Conservation (phyloP, 352 stramenopile species). For the Lagenidium giganteum region DNA sequence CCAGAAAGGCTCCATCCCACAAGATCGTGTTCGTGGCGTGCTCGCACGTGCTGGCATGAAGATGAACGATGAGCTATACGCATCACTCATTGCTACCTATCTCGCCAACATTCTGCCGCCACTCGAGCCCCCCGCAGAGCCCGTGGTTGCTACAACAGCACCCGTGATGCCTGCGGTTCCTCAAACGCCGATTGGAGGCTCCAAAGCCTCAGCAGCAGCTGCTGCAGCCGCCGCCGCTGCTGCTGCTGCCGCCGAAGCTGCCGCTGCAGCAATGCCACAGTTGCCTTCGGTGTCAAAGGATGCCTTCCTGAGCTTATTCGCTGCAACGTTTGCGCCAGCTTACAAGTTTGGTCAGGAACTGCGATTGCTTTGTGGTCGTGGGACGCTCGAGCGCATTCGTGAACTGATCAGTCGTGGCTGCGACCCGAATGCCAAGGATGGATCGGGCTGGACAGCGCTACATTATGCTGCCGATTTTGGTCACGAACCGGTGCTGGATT, state of each 20-base stretch:
- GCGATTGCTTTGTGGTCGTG: conserved; percentile 49
- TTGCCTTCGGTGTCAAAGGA: conserved; percentile 14
- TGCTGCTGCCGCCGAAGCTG: background rate
- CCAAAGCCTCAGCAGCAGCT: background rate
- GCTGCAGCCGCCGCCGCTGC: background rate
- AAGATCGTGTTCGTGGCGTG: conserved; percentile 3
- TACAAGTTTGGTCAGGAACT: conserved; percentile 73
- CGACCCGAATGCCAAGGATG: conserved; percentile 55
- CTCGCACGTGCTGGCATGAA: conserved; percentile 22
- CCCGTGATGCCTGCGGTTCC: background rate
- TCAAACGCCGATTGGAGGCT: background rate
- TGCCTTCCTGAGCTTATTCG: conserved; percentile 55
- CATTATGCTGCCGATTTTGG: conserved; percentile 71
- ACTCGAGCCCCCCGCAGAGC: background rate
- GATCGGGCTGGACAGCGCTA: conserved; percentile 50
- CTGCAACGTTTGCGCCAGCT: conserved; percentile 50
- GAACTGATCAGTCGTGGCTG: conserved; percentile 54
- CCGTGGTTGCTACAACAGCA: too few species aligned
- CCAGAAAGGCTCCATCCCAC: conserved; percentile 27
- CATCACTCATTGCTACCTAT: conserved; percentile 29
- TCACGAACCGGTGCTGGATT: conserved; percentile 32
- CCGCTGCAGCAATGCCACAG: too few species aligned
- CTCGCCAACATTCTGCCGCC: conserved; percentile 7
- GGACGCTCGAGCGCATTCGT: conserved; percentile 28
- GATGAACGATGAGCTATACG: conserved; percentile 31